Conservation (phyloP, 805 yeast genomes). For the Monosporozyma yasuniensis region DNA sequence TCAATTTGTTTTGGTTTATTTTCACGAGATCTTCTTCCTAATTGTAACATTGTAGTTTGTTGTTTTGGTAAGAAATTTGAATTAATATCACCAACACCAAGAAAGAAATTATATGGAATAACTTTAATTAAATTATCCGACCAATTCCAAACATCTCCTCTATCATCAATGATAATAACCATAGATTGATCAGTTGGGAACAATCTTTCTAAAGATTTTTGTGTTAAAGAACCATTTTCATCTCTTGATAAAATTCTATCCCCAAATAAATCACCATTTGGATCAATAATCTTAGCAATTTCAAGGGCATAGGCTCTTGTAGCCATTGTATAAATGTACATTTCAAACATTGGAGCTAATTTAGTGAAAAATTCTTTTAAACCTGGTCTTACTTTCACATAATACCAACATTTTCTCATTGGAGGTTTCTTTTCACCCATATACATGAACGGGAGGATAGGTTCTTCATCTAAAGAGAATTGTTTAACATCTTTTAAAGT, state of each 20-base stretch:
- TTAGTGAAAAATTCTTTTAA: slow-evolving; percentile 59
- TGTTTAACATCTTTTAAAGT: slow-evolving; percentile 74
- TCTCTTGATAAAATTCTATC: slow-evolving; percentile 88
- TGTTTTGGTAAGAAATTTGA: slow-evolving; percentile 85
- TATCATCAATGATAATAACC: slow-evolving; percentile 93
- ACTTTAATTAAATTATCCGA: slow-evolving; percentile 83
- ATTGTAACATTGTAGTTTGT: slow-evolving; percentile 47
- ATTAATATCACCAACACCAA: slow-evolving; percentile 95
- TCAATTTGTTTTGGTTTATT: slow-evolving; percentile 2
- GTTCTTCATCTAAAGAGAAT: slow-evolving; percentile 71
- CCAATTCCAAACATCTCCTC: slow-evolving; percentile 99
- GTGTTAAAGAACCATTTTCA: slow-evolving; percentile 87
- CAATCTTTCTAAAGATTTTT: slow-evolving; percentile 75
- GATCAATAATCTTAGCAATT: slow-evolving; percentile 86
- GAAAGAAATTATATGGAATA: slow-evolving; percentile 90
- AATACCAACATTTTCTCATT: slow-evolving; percentile 70
- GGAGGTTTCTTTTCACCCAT: slow-evolving; percentile 49
- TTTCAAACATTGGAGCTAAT: slow-evolving; percentile 61
- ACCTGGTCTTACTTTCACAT: slow-evolving; percentile 88
- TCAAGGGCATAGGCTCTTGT: slow-evolving; percentile 87
- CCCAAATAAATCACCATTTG: slow-evolving; percentile 76
- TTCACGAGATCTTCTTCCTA: slow-evolving; percentile 25
- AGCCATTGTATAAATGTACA: slow-evolving; percentile 98
- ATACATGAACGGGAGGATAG: slow-evolving; percentile 47
- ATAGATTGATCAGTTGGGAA: slow-evolving; percentile 94